A percentile compares a stretch with the other conserved stretches of the same genome.
Evolutionary conservation across 345 rosid genomes (phyloP).

Genomic region (Rubroshorea leprosula): DNA sequence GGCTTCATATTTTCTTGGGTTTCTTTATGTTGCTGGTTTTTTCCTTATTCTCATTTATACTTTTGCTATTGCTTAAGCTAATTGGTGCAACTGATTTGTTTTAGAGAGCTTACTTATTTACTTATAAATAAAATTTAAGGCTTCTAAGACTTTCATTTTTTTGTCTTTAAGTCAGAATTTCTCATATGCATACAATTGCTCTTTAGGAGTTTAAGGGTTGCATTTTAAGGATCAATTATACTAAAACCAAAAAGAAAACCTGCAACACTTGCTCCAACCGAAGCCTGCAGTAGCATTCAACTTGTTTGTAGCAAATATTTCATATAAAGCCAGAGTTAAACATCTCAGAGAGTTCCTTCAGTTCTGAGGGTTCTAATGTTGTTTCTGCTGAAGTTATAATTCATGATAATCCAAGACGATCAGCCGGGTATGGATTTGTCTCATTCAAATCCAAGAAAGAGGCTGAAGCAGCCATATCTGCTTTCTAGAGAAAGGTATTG

Average conservation of each 20-base stretch:
- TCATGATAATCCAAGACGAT: slow-evolving; percentile 63
- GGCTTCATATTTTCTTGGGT: not conserved
- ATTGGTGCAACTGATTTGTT: not conserved
- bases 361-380: slow-evolving; percentile 40
- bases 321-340: slow-evolving; percentile 57
- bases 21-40: not conserved
- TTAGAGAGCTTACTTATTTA: not conserved
- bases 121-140: too few relatives aligned
- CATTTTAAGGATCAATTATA: slow-evolving; percentile 48
- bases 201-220: slow-evolving; percentile 71
- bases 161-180: too few relatives aligned
- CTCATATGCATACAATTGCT: too few relatives aligned
- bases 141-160: too few relatives aligned
- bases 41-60: too few relatives aligned
- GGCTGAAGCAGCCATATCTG: slow-evolving; percentile 56
- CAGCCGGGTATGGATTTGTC: slow-evolving; percentile 79
- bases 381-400: slow-evolving; percentile 61
- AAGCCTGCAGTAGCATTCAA: slow-evolving; percentile 43
- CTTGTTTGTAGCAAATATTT: slow-evolving; percentile 64
- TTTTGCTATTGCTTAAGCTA: not conserved
- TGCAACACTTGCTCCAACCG: slow-evolving; percentile 32
- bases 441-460: slow-evolving; percentile 69
- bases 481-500: slow-evolving; percentile 65
- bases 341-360: slow-evolving; percentile 67
- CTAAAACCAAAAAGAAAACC: slow-evolving; percentile 46